These are phyloP conservation scores for Coniochaeta ligniaria DNA, from an alignment of 2,329 filamentous ascomycete species.

Conservation along the genomic window DNA sequence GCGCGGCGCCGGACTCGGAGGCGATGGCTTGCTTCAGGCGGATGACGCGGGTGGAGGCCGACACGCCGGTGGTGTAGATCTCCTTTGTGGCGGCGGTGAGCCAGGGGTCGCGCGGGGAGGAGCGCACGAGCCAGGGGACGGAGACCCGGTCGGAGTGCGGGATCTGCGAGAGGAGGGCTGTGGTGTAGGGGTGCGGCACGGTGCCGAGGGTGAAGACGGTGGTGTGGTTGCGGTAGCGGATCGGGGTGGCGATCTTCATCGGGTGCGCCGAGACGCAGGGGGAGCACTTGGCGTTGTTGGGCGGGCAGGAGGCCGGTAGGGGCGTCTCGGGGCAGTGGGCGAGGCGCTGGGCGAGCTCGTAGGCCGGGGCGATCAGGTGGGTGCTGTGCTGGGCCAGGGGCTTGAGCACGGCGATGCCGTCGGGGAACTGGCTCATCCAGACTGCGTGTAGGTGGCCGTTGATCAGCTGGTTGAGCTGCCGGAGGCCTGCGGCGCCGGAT, in stretches of 20 bases:
- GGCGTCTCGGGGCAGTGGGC: constrained; percentile 68
- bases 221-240: constrained; percentile 64
- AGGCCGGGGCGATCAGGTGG: constrained; percentile 60
- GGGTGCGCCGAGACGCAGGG: constrained; percentile 62
- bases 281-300: constrained; percentile 67
- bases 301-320: constrained; percentile 72
- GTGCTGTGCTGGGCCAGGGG: constrained; percentile 71
- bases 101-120: constrained; percentile 73
- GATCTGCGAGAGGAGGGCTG: constrained; percentile 56
- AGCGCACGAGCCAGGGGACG: constrained; percentile 52
- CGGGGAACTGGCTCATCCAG: constrained; percentile 73
- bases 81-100: constrained; percentile 63
- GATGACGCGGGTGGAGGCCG: constrained; percentile 58
- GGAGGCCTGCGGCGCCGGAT: constrained; percentile 53
- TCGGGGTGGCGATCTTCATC: constrained; percentile 59
- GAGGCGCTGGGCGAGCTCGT: constrained; percentile 68
- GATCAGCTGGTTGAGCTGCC: constrained; percentile 65
- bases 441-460: constrained; percentile 77
- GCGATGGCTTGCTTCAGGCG: constrained; percentile 78
- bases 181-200: constrained; percentile 87
- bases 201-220: constrained; percentile 74
- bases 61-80: constrained; percentile 56
- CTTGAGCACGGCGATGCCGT: constrained; percentile 75
- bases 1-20: constrained; percentile 52
- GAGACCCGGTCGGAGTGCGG: constrained; percentile 48